Evolutionary conservation across 495 filamentous ascomycete species (phyloP).

Genomic region (Arthonia radiata): DNA sequence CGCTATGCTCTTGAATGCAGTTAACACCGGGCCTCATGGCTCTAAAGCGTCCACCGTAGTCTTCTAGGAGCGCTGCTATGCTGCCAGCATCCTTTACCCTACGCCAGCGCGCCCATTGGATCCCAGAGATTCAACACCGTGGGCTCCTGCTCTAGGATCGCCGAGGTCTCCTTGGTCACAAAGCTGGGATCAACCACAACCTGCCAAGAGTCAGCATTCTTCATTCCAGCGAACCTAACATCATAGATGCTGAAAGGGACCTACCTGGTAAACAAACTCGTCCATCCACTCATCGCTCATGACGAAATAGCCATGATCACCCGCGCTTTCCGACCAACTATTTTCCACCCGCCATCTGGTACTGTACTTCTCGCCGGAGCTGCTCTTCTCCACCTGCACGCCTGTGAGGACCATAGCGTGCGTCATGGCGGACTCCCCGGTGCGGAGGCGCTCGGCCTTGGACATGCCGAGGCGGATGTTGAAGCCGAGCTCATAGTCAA

Average conservation of each 20-base stretch:
- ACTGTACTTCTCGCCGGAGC: slow-evolving; percentile 31
- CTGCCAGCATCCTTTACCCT: too few relatives aligned
- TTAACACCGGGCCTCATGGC: too few relatives aligned
- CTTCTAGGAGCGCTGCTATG: too few relatives aligned
- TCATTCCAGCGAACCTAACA: too few relatives aligned
- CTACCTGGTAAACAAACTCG: slow-evolving; percentile 71
- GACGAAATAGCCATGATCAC: slow-evolving; percentile 59
- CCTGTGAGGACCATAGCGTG: slow-evolving; percentile 80
- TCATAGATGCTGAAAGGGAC: too few relatives aligned
- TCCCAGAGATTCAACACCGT: slow-evolving; percentile 61
- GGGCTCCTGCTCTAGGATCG: slow-evolving; percentile 42
- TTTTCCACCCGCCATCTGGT: slow-evolving; percentile 73
- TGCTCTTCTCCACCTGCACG: slow-evolving; percentile 47
- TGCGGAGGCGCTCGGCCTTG: slow-evolving; percentile 45
- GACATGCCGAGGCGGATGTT: slow-evolving; percentile 39
- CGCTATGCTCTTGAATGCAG: too few relatives aligned
- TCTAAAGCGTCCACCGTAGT: too few relatives aligned
- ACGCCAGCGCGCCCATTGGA: slow-evolving; percentile 69
- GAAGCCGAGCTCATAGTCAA: slow-evolving; percentile 58
- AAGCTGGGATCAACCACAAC: slow-evolving; percentile 57
- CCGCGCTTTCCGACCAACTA: slow-evolving; percentile 41
- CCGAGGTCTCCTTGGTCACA: slow-evolving; percentile 34
- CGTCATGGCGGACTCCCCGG: slow-evolving; percentile 57
- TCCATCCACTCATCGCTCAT: slow-evolving; percentile 79
- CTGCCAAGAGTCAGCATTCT: too few relatives aligned